Percentiles rank a stretch among this genome's conserved stretches.
phyloP scores from a whole-genome alignment of 768 basidiomycete genomes.

The Leccinellum luteum region DNA sequence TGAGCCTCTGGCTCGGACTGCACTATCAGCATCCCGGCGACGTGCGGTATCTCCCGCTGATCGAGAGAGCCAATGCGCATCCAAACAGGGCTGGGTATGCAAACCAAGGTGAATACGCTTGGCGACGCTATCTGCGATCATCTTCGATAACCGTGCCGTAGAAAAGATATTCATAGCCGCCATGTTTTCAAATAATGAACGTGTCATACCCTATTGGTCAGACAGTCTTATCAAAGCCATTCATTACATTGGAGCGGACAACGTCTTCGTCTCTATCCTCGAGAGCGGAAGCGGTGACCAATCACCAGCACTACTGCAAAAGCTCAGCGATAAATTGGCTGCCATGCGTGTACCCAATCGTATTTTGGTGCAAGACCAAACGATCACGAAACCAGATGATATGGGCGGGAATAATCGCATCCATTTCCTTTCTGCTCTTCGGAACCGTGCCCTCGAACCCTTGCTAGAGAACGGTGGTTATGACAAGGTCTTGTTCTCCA shows the following conservation, averaged over 20 bases:
- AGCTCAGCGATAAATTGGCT: slow-evolving; percentile 7
- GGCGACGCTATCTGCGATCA: no score
- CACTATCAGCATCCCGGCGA: slow-evolving; percentile 8
- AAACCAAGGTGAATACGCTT: slow-evolving; percentile 9
- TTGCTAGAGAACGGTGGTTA: slow-evolving; percentile 35
- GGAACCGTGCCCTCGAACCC: slow-evolving; percentile 43
- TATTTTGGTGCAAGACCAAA: slow-evolving; percentile 11
- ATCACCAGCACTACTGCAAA: slow-evolving; percentile 10
- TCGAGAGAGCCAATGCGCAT: slow-evolving; percentile 12
- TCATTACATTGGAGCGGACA: slow-evolving; percentile 39
- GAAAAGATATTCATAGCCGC: slow-evolving; percentile 26
- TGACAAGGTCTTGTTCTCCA: slow-evolving; percentile 41
- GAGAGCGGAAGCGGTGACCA: slow-evolving; percentile 34
- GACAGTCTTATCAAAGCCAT: slow-evolving; percentile 34
- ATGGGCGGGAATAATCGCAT: neutral
- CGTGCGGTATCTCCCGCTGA: slow-evolving; percentile 11
- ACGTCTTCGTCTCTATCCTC: slow-evolving; percentile 42
- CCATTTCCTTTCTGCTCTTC: slow-evolving; percentile 21
- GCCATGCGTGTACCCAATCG: slow-evolving; percentile 12
- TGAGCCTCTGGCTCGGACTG: slow-evolving; percentile 2
- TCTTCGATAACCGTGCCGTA: neutral
- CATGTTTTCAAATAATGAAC: slow-evolving; percentile 40
- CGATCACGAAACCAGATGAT: slow-evolving; percentile 7
- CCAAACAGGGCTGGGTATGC: slow-evolving; percentile 14
- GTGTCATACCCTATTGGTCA: slow-evolving; percentile 40